Conservation (phyloP, 345 rosid genomes). For the Mallotus nudiflorus region DNA sequence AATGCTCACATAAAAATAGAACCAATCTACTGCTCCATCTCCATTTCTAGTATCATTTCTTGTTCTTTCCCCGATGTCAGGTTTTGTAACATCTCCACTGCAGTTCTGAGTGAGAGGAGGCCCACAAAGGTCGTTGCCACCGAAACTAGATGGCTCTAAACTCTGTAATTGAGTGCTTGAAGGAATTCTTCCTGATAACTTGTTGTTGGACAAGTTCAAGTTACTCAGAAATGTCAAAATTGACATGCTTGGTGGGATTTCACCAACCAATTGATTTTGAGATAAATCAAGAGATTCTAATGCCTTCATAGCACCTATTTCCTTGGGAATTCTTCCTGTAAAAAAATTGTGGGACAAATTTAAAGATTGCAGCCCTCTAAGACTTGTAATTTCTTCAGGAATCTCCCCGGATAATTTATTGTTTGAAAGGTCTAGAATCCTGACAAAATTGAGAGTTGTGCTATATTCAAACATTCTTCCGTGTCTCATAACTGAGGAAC, state of each 20-base stretch:
- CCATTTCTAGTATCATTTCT: background rate
- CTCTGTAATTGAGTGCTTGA: no score
- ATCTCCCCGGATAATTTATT: slow-evolving; percentile 30
- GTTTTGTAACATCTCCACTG: background rate
- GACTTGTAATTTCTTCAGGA: slow-evolving; percentile 18
- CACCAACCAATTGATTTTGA: slow-evolving; percentile 16
- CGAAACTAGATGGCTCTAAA: background rate
- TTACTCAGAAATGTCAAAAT: slow-evolving; percentile 7
- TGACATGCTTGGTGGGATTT: slow-evolving; percentile 23
- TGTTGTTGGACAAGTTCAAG: no score
- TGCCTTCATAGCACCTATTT: slow-evolving; percentile 15
- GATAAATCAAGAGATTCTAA: slow-evolving; percentile 29
- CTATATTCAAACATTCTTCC: slow-evolving; percentile 26
- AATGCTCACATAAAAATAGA: no score
- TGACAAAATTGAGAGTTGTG: slow-evolving; percentile 21
- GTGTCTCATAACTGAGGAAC: slow-evolving; percentile 21
- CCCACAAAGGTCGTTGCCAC: background rate
- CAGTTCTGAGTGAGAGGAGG: background rate
- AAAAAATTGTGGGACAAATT: slow-evolving; percentile 26
- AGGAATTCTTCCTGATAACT: no score
- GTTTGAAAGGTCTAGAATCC: no score
- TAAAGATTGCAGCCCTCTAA: slow-evolving; percentile 20
- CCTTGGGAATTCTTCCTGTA: slow-evolving; percentile 17
- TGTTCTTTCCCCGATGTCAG: no score
- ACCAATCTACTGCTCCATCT: no score